Percentiles rank a stretch among this genome's conserved stretches.
Conservation (phyloP, 2,329 filamentous ascomycete species). For the Aspergillus tanneri region DNA sequence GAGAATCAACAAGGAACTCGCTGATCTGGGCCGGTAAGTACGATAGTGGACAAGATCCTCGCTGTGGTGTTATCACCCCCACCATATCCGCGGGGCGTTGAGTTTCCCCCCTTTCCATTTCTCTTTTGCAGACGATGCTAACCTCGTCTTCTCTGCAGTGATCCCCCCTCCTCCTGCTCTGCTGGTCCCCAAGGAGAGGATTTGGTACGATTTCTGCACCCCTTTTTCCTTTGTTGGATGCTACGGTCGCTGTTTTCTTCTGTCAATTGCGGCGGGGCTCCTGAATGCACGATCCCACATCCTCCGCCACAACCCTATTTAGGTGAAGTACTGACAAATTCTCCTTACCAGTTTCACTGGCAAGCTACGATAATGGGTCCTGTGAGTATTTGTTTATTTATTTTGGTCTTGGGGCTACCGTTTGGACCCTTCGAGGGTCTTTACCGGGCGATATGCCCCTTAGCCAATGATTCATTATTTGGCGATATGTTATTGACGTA, state of each 20-base stretch:
- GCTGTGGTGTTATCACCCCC: constrained; percentile 14
- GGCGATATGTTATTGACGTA: constrained; percentile 34
- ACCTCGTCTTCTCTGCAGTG: constrained; percentile 58
- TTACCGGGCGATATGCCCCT: no score
- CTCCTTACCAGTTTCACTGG: constrained; percentile 82
- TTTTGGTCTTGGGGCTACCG: no score
- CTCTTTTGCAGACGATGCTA: constrained; percentile 4
- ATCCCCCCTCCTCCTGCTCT: constrained; percentile 97
- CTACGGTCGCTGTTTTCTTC: constrained; percentile 14
- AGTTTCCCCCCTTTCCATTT: not conserved
- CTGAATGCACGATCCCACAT: not conserved
- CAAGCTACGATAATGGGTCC: constrained; percentile 99
- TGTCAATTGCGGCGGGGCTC: constrained; percentile 27
- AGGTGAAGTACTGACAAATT: constrained; percentile 28
- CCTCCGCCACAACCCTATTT: not conserved
- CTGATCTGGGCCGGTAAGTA: constrained; percentile 52
- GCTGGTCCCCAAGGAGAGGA: constrained; percentile 96
- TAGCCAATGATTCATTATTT: no score
- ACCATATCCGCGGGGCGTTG: constrained; percentile 25
- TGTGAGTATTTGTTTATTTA: constrained; percentile 59
- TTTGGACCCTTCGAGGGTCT: no score
- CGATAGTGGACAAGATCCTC: constrained; percentile 2
- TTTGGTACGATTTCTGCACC: constrained; percentile 75
- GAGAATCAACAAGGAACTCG: constrained; percentile 56
- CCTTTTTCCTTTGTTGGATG: constrained; percentile 6